Conservation (phyloP, 2,329 filamentous ascomycete genomes). For the Epichloe sp. region DNA sequence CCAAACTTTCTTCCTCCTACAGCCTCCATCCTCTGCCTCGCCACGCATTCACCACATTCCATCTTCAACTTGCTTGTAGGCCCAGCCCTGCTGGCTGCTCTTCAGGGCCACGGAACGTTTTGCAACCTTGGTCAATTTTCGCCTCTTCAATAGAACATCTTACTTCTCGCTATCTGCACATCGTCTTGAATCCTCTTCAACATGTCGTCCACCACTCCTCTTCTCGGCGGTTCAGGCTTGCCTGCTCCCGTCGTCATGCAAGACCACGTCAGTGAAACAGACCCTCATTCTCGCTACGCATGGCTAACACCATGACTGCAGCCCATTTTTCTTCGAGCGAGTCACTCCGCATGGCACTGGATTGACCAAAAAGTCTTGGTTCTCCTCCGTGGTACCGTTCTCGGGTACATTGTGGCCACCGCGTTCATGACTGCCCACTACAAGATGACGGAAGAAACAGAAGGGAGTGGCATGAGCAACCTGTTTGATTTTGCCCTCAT, state of each 20-base stretch:
- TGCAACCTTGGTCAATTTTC: background rate
- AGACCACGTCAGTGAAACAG: slow-evolving; percentile 18
- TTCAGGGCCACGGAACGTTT: background rate
- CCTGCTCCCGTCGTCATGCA: slow-evolving; percentile 20
- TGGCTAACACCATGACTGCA: slow-evolving; percentile 12
- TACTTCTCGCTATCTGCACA: background rate
- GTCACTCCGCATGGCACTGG: slow-evolving; percentile 36
- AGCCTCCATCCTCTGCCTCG: slow-evolving; percentile 5
- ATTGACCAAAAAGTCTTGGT: slow-evolving; percentile 34
- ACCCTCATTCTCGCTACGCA: background rate
- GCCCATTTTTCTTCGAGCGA: slow-evolving; percentile 38
- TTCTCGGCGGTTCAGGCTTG: slow-evolving; percentile 19
- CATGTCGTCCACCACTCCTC: slow-evolving; percentile 23
- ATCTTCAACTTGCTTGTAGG: background rate
- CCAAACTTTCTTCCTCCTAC: background rate
- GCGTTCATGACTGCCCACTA: slow-evolving; percentile 30
- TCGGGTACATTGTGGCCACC: slow-evolving; percentile 30
- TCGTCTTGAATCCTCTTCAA: background rate
- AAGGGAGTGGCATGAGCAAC: slow-evolving; percentile 26
- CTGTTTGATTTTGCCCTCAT: slow-evolving; percentile 37
- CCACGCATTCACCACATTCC: background rate
- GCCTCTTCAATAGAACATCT: background rate
- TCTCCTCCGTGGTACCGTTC: slow-evolving; percentile 26
- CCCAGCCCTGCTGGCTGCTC: background rate
- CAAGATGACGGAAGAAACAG: slow-evolving; percentile 29